Evolutionary conservation across 1,284 basidiomycete species (phyloP), one percentile per base, ranked within the genome.

Genomic region (Sphaerobolus stellatus): DNA sequence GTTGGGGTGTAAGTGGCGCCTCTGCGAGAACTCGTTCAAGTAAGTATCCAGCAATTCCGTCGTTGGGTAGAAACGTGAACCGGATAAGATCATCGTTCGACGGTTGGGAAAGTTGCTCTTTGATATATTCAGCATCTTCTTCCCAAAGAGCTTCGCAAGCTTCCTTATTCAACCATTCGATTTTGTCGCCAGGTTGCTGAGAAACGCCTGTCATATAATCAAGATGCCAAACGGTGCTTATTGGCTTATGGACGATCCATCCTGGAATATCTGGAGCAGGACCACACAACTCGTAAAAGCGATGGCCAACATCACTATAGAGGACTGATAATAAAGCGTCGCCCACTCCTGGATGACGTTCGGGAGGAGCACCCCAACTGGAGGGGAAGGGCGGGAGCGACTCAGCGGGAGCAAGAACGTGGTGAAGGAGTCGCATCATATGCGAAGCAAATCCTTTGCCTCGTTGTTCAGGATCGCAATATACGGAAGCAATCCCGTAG

Each of bases 221-320:
- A 28, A 40, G 36, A 4, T n/a, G 29, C 79, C 77, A 85, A 3
- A 72, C 64, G 1, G 80, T 81, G 18, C 76, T 76, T 0, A 65
- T 51, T 2, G 76, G 66, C 3, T 68, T 69, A 9, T 66, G 65
- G 7, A 74, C 69, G 16, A 71, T 64, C 83, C 84, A 87, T 1
- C 84, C 84, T 24, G 70, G 68, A 14, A 58, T 49, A 3, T 66
- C 60, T 1, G 65, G 63, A 3, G 54, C 60, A 6, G 75, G 73
- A 0, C 82, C 81, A 53, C 77, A 77, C 2, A 61, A 56, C 5
- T 58, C 59, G 65, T 88, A 88, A 64, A 84, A 84, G 1, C 71
- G 60, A 6, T 59, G 54, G 3, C 84, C 84, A 27, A 88, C 70
- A 60, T 86, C 85, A 63, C 83, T 87, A 67, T 81, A 88, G 5